Conservation (phyloP, 495 filamentous ascomycete genomes). For the Echria macrotheca region DNA sequence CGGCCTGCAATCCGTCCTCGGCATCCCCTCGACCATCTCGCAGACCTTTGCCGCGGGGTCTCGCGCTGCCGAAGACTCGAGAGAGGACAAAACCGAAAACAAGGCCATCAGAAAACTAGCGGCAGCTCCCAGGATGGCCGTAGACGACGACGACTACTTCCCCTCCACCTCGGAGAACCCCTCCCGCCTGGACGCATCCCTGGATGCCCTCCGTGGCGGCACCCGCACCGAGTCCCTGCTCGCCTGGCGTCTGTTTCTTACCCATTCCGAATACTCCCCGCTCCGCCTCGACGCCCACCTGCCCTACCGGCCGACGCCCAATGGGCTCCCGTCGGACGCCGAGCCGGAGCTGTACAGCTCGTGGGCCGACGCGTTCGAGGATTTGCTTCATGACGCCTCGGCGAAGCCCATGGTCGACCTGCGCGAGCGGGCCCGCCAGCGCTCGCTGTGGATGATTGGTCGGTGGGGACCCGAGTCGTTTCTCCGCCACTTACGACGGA, state of each 20-base stretch:
- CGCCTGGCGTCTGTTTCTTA: slow-evolving; percentile 18
- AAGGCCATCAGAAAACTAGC: neutral
- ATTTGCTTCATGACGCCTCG: slow-evolving; percentile 29
- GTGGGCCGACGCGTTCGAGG: slow-evolving; percentile 40
- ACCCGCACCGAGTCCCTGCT: slow-evolving; percentile 3
- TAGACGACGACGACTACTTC: neutral
- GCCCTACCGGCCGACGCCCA: slow-evolving; percentile 21
- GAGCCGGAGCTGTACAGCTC: slow-evolving; percentile 21
- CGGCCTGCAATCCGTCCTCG: slow-evolving; percentile 30
- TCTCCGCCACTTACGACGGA: too few relatives aligned
- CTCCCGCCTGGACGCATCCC: slow-evolving; percentile 6
- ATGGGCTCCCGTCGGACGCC: slow-evolving; percentile 17
- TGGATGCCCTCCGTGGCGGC: slow-evolving; percentile 11
- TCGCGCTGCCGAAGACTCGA: neutral
- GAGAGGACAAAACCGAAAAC: neutral
- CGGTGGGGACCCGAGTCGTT: too few relatives aligned
- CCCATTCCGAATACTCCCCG: slow-evolving; percentile 32
- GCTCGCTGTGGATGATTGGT: too few relatives aligned
- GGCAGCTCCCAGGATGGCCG: neutral
- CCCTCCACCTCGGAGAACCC: neutral
- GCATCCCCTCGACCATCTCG: slow-evolving; percentile 4
- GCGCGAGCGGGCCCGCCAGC: neutral
- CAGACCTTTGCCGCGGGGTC: neutral
- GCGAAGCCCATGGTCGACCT: slow-evolving; percentile 17
- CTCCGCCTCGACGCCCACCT: slow-evolving; percentile 23